phyloP scores from a whole-genome alignment of 139 green algal genomes.

The Micractinium sp. region DNA sequence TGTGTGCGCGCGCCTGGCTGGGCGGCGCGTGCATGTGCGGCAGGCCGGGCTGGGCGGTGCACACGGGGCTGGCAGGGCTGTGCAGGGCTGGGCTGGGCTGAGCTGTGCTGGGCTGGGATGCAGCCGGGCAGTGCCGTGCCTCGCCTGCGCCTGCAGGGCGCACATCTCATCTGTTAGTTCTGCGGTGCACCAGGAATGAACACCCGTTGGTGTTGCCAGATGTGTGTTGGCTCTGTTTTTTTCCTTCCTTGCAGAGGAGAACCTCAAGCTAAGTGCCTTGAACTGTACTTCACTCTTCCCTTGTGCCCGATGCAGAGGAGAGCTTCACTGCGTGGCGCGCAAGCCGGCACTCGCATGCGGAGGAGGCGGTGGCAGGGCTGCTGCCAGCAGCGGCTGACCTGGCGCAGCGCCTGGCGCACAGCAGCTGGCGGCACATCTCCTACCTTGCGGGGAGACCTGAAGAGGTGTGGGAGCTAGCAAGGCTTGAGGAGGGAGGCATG shows the following conservation, averaged over 20 bases:
- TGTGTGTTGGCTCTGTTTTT: too few relatives aligned
- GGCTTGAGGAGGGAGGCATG: too few relatives aligned
- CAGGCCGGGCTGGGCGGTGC: background rate
- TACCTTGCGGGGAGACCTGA: too few relatives aligned
- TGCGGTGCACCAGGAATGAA: too few relatives aligned
- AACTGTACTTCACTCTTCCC: too few relatives aligned
- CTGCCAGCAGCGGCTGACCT: background rate
- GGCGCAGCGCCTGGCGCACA: background rate
- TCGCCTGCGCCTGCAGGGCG: too few relatives aligned
- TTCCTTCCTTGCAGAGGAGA: too few relatives aligned
- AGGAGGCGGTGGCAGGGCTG: background rate
- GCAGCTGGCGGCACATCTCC: background rate
- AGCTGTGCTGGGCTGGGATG: background rate
- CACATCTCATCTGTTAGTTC: too few relatives aligned
- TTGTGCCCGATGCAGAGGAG: background rate
- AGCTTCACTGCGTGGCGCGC: conserved; percentile 4
- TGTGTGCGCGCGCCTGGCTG: background rate
- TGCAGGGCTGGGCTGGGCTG: background rate
- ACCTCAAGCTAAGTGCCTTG: too few relatives aligned
- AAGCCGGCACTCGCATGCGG: background rate
- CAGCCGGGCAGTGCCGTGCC: too few relatives aligned
- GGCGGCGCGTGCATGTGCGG: background rate
- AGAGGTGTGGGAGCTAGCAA: background rate
- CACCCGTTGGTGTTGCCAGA: too few relatives aligned
- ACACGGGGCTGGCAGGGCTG: background rate